Conservation (phyloP, 345 rosid genomes). For the Arabidopsis thaliana region TAIR10.1 NC_003071.7:10517501-10518000, state of each 20-base stretch:
- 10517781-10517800: background rate
- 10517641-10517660: slow-evolving; percentile 70
- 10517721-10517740: slow-evolving; percentile 64
- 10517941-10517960: background rate
- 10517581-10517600: slow-evolving; percentile 47
- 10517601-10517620: slow-evolving; percentile 55
- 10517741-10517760: slow-evolving; percentile 32
- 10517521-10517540: slow-evolving; percentile 43
- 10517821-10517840: slow-evolving; percentile 29
- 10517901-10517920: slow-evolving; percentile 46
- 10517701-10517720: slow-evolving; percentile 54
- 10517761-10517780: slow-evolving; percentile 15
- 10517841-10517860: slow-evolving; percentile 72
- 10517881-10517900: slow-evolving; percentile 23
- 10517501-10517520: slow-evolving; percentile 9
- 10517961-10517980: slow-evolving; percentile 14
- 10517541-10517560: slow-evolving; percentile 50
- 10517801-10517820: background rate
- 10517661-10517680: slow-evolving; percentile 69
- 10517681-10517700: slow-evolving; percentile 78
- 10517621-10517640: slow-evolving; percentile 58
- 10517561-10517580: slow-evolving; percentile 52
- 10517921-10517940: slow-evolving; percentile 28
- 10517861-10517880: slow-evolving; percentile 33
- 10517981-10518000: slow-evolving; percentile 62